Base-by-base conservation (phyloP, 2,329 filamentous ascomycete genomes). In the Fusarium foetens region DNA sequence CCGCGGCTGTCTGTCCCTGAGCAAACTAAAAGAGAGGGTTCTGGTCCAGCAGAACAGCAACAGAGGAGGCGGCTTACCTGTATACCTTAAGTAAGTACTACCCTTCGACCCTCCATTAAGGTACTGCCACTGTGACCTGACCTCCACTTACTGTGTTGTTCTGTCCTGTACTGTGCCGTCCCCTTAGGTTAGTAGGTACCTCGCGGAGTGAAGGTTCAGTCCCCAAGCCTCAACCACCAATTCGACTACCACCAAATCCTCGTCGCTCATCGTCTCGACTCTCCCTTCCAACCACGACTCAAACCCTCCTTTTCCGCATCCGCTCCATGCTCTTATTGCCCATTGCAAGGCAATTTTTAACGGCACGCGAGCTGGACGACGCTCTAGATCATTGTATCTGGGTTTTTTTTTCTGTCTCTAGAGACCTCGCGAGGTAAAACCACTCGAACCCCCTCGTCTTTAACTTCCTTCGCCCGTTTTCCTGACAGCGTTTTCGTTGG, bases 281-380 rank as follows among this genome's bases (percentile, higher is more conserved):
- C 75, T 76, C 76, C 77, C 74, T 78, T 75, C 66, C 71, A 48
- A 69, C 67, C 72, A 62, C 71, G 70, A 74, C 71, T 68, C 72
- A 68, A 74, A 66, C 65, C 60, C 71, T 73, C 71, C 69, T 70
- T 70, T 66, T 68, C 61, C 68, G 53, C 73, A 70, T 73, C 75
- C 74, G 75, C 77, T 77, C 75, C 78, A 79, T 81, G 78, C 77
- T 73, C 73, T 75, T 77, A 76, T 76, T 77, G 81, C 79, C 78
- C 80, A 81, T 82, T 82, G 77, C 77, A 80, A 82, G 80, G 80
- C 80, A 81, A 78, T 80, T 77, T 77, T 72, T 80, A 79, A 75
- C 77, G 77, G 77, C 73, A 75, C 76, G 49, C 75, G 79, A 81
- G 80, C 80, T 82, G 80, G 80, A 79, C 73, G 78, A 76, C 73